Percentiles rank a stretch among this genome's conserved stretches.
Conservation (phyloP, 805 yeast species). For the Brettanomyces custersianus region DNA sequence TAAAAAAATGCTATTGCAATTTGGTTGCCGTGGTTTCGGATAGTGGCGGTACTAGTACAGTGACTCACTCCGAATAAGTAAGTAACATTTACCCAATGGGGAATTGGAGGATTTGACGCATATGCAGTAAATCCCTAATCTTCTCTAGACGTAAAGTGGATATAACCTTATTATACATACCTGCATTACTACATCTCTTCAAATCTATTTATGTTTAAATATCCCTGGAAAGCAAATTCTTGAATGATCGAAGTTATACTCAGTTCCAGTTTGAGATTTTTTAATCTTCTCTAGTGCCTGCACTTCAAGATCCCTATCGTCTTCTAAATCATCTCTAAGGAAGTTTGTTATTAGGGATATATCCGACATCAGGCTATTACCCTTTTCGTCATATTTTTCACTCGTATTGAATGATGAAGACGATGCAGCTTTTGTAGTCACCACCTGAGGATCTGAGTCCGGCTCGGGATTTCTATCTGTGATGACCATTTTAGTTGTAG, state of each 20-base stretch:
- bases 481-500: constrained; percentile 37
- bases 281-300: constrained; percentile 31
- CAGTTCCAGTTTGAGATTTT: background rate
- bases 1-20: no score
- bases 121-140: no score
- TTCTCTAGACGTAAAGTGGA: no score
- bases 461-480: constrained; percentile 12
- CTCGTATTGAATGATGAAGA: constrained; percentile 6
- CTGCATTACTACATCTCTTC: background rate
- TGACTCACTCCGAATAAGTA: no score
- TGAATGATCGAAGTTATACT: constrained; percentile 6
- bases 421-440: background rate
- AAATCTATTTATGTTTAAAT: no score
- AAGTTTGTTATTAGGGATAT: constrained; percentile 52
- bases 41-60: no score
- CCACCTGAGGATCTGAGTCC: constrained; percentile 1
- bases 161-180: background rate
- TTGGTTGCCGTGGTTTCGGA: no score
- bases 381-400: constrained; percentile 16
- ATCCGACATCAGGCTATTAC: constrained; percentile 31
- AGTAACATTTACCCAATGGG: no score
- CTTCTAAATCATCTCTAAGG: constrained; percentile 59
- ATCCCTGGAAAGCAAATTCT: constrained; percentile 21
- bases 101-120: no score
- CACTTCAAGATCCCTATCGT: constrained; percentile 49